These are phyloP conservation scores for Microbotryomycetes sp. DNA, from an alignment of 1,284 basidiomycete genomes.

Conservation along the genomic window DNA sequence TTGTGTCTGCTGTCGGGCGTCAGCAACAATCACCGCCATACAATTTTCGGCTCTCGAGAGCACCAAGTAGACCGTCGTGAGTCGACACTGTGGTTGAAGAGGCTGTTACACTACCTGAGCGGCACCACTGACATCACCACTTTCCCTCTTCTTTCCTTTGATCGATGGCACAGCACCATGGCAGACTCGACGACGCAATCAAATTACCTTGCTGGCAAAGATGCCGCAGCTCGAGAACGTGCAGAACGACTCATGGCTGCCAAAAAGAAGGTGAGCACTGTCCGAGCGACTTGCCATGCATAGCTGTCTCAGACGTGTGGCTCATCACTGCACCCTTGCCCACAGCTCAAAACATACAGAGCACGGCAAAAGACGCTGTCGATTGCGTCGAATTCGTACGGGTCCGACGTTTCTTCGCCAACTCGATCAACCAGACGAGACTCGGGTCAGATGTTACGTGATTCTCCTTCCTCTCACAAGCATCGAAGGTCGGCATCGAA, in stretches of 20 bases:
- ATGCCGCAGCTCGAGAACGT: conserved; percentile 30
- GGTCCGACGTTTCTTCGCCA: conserved; percentile 7
- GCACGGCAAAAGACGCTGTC: conserved; percentile 23
- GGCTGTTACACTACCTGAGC: no score
- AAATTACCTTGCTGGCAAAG: conserved; percentile 16
- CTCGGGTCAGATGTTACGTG: conserved; percentile 4
- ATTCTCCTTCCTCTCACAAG: conserved; percentile 9
- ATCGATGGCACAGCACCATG: conserved; percentile 12
- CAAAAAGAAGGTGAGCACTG: conserved; percentile 30
- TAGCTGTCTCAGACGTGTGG: no score
- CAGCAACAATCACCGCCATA: no score
- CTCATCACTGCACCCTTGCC: neutral
- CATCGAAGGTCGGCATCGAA: conserved; percentile 29
- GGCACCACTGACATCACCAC: no score
- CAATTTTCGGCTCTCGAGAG: no score
- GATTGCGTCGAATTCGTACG: conserved; percentile 13
- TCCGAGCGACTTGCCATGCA: no score
- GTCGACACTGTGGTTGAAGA: no score
- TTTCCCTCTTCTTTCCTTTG: no score
- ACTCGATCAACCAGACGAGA: conserved; percentile 6
- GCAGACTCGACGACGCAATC: conserved; percentile 1
- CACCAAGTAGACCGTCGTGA: no score
- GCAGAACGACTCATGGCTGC: conserved; percentile 31
- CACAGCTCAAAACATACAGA: conserved; percentile 31
- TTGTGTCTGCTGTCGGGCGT: no score